Conservation (phyloP, 208 protist species). For the Leishmania guyanensis region DNA sequence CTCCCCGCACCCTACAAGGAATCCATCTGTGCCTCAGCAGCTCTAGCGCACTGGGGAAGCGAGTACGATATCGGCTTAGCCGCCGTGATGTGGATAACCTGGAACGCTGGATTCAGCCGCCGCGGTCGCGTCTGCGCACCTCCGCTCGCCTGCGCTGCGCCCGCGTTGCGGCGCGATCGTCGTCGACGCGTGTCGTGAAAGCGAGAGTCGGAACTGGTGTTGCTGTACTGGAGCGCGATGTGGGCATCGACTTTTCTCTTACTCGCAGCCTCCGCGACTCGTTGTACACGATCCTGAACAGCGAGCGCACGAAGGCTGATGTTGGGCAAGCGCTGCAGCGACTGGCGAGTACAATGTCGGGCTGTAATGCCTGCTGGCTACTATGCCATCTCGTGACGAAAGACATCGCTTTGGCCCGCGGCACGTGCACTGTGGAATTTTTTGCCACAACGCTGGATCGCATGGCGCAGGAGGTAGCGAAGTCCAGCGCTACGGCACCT, state of each 20-base stretch:
- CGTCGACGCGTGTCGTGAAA: not conserved
- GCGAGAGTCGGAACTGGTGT: not conserved
- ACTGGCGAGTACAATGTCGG: conserved; percentile 7
- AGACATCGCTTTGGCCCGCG: conserved; percentile 18
- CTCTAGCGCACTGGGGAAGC: conserved; percentile 39
- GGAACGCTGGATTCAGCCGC: conserved; percentile 20
- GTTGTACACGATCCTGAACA: conserved; percentile 13
- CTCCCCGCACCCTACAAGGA: conserved; percentile 12
- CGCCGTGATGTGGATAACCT: conserved; percentile 38
- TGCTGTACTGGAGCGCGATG: not conserved
- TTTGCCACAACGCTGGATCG: conserved; percentile 24
- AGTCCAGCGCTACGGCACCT: not conserved
- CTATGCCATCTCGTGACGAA: conserved; percentile 25
- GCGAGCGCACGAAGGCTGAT: not conserved
- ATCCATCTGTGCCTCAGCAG: conserved; percentile 40
- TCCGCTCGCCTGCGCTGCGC: not conserved
- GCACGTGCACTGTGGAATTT: conserved; percentile 28
- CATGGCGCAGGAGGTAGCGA: conserved; percentile 15
- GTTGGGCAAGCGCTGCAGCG: conserved; percentile 19
- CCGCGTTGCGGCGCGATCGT: not conserved
- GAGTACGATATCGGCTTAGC: conserved; percentile 38
- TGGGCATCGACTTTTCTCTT: conserved; percentile 16
- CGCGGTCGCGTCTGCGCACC: not conserved
- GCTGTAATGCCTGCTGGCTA: conserved; percentile 28
- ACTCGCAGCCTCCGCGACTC: conserved; percentile 10